These are phyloP conservation scores for Candida glucosophila DNA, from an alignment of 1,139 yeast species.

Conservation along the genomic window DNA sequence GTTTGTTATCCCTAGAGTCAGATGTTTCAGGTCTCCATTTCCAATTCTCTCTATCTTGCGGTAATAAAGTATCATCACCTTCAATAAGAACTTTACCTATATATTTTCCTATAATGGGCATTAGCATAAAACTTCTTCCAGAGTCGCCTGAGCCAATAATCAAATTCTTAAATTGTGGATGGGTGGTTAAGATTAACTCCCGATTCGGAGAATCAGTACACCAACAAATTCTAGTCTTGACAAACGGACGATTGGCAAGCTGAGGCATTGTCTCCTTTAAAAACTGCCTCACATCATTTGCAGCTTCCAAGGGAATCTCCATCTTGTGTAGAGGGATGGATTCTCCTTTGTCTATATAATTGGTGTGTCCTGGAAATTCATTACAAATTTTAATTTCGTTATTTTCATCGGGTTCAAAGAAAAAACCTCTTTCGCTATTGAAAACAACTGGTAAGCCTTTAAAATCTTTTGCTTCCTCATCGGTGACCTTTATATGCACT, in stretches of 20 bases:
- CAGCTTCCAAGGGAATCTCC: slow-evolving; percentile 17
- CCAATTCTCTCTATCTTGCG: too few relatives aligned
- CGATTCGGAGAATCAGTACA: slow-evolving; percentile 17
- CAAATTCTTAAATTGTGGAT: slow-evolving; percentile 10
- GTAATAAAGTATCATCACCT: too few relatives aligned
- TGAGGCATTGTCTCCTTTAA: slow-evolving; percentile 12
- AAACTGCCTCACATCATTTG: slow-evolving; percentile 11
- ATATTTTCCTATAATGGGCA: slow-evolving; percentile 35
- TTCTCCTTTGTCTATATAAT: too few relatives aligned
- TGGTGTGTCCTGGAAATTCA: too few relatives aligned
- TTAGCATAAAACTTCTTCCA: slow-evolving; percentile 34
- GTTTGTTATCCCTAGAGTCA: slow-evolving; percentile 8
- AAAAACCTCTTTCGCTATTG: slow-evolving; percentile 21
- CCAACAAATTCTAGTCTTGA: slow-evolving; percentile 16
- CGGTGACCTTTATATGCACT: slow-evolving; percentile 27
- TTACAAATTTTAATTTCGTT: too few relatives aligned
- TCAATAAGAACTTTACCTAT: too few relatives aligned
- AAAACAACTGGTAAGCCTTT: slow-evolving; percentile 32
- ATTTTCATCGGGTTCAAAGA: slow-evolving; percentile 24
- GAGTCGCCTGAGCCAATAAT: slow-evolving; percentile 26
- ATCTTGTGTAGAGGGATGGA: too few relatives aligned
- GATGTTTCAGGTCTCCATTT: too few relatives aligned
- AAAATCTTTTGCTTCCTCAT: slow-evolving; percentile 22
- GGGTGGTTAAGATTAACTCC: slow-evolving; percentile 13
- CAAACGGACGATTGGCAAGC: slow-evolving; percentile 11